These are phyloP conservation scores for Stereocaulon alpinum DNA, from an alignment of 495 filamentous ascomycete species.

Conservation along the genomic window DNA sequence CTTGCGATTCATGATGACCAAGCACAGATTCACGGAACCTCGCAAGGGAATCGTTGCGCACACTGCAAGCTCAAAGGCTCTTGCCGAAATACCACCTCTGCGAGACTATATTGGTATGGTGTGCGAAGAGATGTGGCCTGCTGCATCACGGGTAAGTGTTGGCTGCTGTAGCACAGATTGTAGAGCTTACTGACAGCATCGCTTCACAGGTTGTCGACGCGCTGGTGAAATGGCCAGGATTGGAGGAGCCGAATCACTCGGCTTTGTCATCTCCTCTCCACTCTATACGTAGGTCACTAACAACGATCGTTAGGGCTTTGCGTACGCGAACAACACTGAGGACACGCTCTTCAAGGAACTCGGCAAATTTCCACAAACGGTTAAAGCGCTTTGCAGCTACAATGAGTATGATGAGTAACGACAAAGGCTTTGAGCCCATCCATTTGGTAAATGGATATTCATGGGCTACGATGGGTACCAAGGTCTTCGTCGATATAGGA, in stretches of 20 bases:
- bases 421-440: too few relatives aligned
- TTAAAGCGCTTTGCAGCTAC: too few relatives aligned
- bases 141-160: too few relatives aligned
- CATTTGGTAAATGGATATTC: background rate
- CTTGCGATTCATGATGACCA: conserved; percentile 17
- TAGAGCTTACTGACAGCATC: too few relatives aligned
- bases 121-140: conserved; percentile 41
- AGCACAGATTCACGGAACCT: conserved; percentile 16
- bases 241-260: background rate
- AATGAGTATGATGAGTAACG: too few relatives aligned
- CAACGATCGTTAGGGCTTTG: background rate
- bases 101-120: conserved; percentile 42
- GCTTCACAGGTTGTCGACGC: background rate
- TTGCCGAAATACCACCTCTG: conserved; percentile 32
- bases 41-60: conserved; percentile 12
- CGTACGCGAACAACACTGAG: background rate
- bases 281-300: background rate
- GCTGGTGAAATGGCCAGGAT: background rate
- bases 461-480: background rate
- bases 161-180: too few relatives aligned
- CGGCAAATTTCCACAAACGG: too few relatives aligned
- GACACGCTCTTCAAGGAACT: too few relatives aligned
- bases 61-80: conserved; percentile 12
- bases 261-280: background rate
- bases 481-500: conserved; percentile 1